Conservation (phyloP, 306 rosid species). For the Rubus parviflorus region DNA sequence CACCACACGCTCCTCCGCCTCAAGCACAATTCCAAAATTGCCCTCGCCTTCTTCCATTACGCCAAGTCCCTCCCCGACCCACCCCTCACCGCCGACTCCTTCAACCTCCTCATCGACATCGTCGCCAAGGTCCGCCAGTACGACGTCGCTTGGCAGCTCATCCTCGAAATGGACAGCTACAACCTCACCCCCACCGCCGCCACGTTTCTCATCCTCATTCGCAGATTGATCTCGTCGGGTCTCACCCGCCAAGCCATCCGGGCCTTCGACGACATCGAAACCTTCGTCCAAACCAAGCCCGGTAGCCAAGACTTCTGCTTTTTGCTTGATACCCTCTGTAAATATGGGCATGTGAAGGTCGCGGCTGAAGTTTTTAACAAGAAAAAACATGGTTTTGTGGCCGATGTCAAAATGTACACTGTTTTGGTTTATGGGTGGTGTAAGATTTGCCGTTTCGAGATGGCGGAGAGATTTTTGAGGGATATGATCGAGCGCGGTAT, state of each 20-base stretch:
- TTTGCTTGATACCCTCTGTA: constrained; percentile 76
- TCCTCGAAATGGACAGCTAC: constrained; percentile 60
- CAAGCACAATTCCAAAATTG: constrained; percentile 66
- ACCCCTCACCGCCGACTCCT: constrained; percentile 54
- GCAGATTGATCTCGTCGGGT: constrained; percentile 65
- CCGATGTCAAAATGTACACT: constrained; percentile 62
- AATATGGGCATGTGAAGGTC: constrained; percentile 66
- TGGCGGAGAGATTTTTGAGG: constrained; percentile 48
- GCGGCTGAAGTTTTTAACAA: constrained; percentile 67
- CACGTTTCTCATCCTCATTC: constrained; percentile 60
- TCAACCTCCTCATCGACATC: constrained; percentile 57
- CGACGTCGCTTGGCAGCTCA: constrained; percentile 81
- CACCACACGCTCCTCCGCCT: constrained; percentile 68
- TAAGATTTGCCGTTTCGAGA: constrained; percentile 54
- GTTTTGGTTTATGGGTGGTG: constrained; percentile 88
- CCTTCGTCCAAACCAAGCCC: constrained; percentile 32
- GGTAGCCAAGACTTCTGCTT: constrained; percentile 41
- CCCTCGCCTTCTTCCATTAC: constrained; percentile 68
- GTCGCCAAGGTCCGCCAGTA: constrained; percentile 76
- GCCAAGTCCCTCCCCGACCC: constrained; percentile 60
- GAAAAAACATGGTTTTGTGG: constrained; percentile 37
- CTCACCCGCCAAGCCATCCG: constrained; percentile 85
- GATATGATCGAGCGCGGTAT: constrained; percentile 67
- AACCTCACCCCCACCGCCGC: constrained; percentile 37
- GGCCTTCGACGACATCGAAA: constrained; percentile 61